Conservation (phyloP, 2,329 filamentous ascomycete species). For the Cryphonectria radicalis region DNA sequence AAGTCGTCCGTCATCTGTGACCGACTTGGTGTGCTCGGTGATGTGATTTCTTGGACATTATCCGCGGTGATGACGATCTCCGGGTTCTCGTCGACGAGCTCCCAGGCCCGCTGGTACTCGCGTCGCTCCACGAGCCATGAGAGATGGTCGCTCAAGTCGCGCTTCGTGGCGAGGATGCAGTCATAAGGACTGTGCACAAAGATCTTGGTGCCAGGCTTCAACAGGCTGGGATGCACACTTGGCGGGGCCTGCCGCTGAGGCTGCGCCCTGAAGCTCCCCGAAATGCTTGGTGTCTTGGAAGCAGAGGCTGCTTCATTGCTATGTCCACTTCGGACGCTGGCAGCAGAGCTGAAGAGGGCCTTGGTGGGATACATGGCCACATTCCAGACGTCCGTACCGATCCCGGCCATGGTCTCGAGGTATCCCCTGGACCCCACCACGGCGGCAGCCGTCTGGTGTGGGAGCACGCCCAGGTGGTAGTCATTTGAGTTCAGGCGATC, state of each 20-base stretch:
- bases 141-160: constrained; percentile 84
- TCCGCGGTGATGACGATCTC: constrained; percentile 62
- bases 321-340: constrained; percentile 69
- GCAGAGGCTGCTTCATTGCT: constrained; percentile 64
- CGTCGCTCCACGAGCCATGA: constrained; percentile 82
- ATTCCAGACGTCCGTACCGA: constrained; percentile 84
- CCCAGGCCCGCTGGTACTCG: constrained; percentile 85
- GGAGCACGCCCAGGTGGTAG: constrained; percentile 86
- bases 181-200: constrained; percentile 98
- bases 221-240: constrained; percentile 57
- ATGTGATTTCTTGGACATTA: constrained; percentile 43
- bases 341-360: constrained; percentile 82
- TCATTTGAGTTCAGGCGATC: constrained; percentile 86
- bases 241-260: constrained; percentile 35
- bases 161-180: constrained; percentile 87
- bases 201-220: constrained; percentile 67
- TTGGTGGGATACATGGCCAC: constrained; percentile 80
- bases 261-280: constrained; percentile 39
- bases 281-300: constrained; percentile 47
- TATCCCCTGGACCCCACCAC: constrained; percentile 71
- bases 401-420: constrained; percentile 73
- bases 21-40: constrained; percentile 42
- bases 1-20: constrained; percentile 60
- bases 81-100: constrained; percentile 84
- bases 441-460: constrained; percentile 67